Conservation (phyloP, 768 basidiomycete species). For the Lepiota subincarnata region DNA sequence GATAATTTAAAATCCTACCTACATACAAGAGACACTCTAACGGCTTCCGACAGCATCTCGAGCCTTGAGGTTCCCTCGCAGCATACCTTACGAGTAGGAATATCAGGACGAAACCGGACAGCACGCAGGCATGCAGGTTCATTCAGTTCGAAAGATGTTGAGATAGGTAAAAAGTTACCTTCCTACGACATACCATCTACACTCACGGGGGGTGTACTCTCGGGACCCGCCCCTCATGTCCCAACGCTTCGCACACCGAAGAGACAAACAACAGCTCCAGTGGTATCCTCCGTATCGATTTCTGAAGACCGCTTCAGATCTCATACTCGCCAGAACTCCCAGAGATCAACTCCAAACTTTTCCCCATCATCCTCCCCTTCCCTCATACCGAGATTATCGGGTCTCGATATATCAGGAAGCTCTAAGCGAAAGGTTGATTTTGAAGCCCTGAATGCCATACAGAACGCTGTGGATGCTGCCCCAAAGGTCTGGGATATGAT, state of each 20-base stretch:
- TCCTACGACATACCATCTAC: conserved; percentile 50
- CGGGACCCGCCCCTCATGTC: conserved; percentile 29
- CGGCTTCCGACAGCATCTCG: conserved; percentile 14
- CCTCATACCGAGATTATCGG: conserved; percentile 30
- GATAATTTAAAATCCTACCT: conserved; percentile 66
- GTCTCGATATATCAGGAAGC: conserved; percentile 45
- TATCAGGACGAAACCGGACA: conserved; percentile 40
- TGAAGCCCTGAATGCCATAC: conserved; percentile 76
- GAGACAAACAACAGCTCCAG: conserved; percentile 39
- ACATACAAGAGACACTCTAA: conserved; percentile 25
- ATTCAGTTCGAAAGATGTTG: conserved; percentile 89
- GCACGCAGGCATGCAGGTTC: conserved; percentile 89
- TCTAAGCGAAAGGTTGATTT: conserved; percentile 70
- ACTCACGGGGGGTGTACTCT: conserved; percentile 31
- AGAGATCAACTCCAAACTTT: conserved; percentile 32
- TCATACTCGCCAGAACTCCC: conserved; percentile 39
- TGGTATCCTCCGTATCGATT: conserved; percentile 18
- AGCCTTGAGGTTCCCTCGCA: conserved; percentile 12
- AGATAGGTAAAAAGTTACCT: conserved; percentile 77
- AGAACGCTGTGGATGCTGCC: conserved; percentile 72
- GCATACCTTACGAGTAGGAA: conserved; percentile 15
- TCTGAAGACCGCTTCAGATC: conserved; percentile 11
- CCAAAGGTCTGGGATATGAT: conserved; percentile 81
- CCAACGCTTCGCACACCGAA: conserved; percentile 48
- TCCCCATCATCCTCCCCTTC: conserved; percentile 35